phyloP scores from a whole-genome alignment of 352 stramenopile species.

The Phytophthora citrophthora region DNA sequence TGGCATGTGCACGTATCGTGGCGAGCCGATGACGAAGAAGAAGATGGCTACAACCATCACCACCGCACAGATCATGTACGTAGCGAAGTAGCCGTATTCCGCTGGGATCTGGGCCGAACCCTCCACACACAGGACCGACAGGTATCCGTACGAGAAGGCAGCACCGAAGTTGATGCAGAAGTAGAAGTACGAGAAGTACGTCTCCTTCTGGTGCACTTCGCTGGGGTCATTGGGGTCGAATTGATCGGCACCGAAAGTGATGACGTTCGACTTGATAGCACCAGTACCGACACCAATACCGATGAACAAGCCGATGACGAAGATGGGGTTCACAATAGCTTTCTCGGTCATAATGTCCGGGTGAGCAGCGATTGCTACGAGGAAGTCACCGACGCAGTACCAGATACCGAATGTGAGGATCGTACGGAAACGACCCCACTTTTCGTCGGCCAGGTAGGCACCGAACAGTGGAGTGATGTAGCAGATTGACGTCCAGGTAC shows the following conservation, averaged over 20 bases:
- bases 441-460: conserved; percentile 46
- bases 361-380: conserved; percentile 59
- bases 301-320: conserved; percentile 61
- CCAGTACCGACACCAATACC: conserved; percentile 19
- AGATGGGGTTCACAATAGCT: conserved; percentile 53
- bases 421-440: conserved; percentile 63
- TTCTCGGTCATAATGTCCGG: conserved; percentile 53
- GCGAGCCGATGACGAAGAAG: conserved; percentile 44
- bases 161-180: conserved; percentile 20
- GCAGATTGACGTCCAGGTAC: conserved; percentile 29
- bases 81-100: conserved; percentile 16
- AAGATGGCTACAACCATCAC: conserved; percentile 16
- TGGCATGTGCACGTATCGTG: conserved; percentile 55
- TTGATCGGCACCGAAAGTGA: conserved; percentile 20
- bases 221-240: conserved; percentile 14
- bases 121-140: conserved; percentile 14
- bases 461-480: conserved; percentile 34
- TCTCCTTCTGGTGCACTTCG: conserved; percentile 13
- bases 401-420: conserved; percentile 67
- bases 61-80: conserved; percentile 13
- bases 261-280: conserved; percentile 24
- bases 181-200: conserved; percentile 19
- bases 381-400: conserved; percentile 68
- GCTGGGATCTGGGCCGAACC: conserved; percentile 13
- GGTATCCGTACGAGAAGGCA: conserved; percentile 20